These are phyloP conservation scores for Nitzschia palea DNA, from an alignment of 108 stramenopile genomes.

Conservation along the genomic window DNA sequence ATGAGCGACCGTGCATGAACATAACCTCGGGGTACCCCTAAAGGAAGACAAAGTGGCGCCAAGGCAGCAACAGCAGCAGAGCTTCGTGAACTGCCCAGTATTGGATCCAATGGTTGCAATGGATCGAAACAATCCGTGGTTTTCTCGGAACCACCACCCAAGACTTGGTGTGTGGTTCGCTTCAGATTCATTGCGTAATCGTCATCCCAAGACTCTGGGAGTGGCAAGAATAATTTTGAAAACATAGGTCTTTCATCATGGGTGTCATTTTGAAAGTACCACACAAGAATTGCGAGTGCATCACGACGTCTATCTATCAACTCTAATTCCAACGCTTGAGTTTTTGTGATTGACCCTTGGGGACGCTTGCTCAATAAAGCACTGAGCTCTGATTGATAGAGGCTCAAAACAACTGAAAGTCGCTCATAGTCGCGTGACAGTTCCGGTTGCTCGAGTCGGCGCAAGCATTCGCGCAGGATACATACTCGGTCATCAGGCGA, in stretches of 20 bases:
- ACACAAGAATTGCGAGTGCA: conserved; percentile 67
- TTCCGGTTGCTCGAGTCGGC: conserved; percentile 16
- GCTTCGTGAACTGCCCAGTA: conserved; percentile 37
- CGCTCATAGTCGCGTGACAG: conserved; percentile 62
- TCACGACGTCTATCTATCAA: conserved; percentile 70
- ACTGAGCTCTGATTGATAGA: conserved; percentile 51
- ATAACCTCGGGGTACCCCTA: conserved; percentile 75
- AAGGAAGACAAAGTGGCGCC: conserved; percentile 63
- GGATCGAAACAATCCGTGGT: conserved; percentile 62
- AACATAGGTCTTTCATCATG: conserved; percentile 49
- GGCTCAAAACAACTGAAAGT: conserved; percentile 42
- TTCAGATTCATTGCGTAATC: background rate
- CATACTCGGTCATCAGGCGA: conserved; percentile 1
- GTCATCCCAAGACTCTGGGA: conserved; percentile 42
- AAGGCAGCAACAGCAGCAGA: conserved; percentile 50
- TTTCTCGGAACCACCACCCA: conserved; percentile 28
- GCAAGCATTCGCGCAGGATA: conserved; percentile 19
- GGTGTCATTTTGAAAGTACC: conserved; percentile 58
- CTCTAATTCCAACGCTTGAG: conserved; percentile 41
- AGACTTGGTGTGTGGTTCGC: background rate
- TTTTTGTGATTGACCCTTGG: conserved; percentile 5
- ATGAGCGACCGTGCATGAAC: conserved; percentile 69
- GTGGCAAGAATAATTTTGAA: conserved; percentile 60
- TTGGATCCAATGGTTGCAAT: conserved; percentile 49
- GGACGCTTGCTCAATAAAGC: conserved; percentile 26